phyloP scores from a whole-genome alignment of 305 asterid genomes.

The Solanum hybrid region DNA sequence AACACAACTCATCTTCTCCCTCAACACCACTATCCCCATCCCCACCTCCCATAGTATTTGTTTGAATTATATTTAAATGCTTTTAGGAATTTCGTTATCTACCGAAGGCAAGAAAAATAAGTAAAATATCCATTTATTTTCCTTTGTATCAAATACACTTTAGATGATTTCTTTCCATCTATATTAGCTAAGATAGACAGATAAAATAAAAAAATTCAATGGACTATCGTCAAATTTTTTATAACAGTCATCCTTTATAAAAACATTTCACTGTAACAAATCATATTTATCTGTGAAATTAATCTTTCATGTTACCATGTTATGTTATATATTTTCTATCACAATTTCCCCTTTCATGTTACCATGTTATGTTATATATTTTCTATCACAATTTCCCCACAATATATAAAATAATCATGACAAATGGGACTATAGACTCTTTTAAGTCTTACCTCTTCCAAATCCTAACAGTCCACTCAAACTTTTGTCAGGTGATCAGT shows the following conservation, averaged over 20 bases:
- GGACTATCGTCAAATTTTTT: no score
- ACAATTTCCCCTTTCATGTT: not conserved
- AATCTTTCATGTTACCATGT: no score
- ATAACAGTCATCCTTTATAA: not conserved
- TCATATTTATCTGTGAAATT: no score
- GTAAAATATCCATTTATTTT: not conserved
- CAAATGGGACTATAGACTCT: not conserved
- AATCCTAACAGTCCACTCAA: not conserved
- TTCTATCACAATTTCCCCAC: not conserved
- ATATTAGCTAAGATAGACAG: no score
- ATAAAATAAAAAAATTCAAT: rapidly evolving
- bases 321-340: no score
- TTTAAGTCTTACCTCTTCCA: not conserved
- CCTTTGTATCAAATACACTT: not conserved
- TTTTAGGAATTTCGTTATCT: not conserved
- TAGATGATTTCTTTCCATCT: no score
- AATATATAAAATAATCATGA: no score
- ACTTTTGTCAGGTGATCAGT: not conserved
- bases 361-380: no score
- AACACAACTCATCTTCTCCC: not conserved
- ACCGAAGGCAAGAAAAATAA: no score
- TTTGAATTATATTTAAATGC: not conserved
- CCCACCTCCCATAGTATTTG: not conserved
- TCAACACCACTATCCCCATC: not conserved
- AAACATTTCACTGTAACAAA: no score